Evolutionary conservation across 2,329 filamentous ascomycete species (phyloP).

Genomic region (Aspergillus jensenii): DNA sequence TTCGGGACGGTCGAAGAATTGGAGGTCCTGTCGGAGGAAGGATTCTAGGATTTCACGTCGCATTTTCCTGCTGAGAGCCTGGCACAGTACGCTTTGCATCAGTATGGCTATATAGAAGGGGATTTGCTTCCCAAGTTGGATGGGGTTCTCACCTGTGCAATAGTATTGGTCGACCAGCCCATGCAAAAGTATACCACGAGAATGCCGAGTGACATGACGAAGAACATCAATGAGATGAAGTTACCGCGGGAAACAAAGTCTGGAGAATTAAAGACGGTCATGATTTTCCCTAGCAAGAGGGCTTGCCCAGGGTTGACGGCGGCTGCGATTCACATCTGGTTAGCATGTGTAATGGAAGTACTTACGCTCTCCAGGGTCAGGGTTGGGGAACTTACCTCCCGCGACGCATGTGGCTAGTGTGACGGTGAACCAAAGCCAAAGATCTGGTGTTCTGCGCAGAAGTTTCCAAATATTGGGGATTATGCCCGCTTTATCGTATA

Average conservation of each 20-base stretch:
- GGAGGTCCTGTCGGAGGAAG: conserved; percentile 29
- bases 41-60: conserved; percentile 22
- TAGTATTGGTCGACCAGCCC: conserved; percentile 31
- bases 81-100: not conserved
- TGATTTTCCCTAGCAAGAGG: not conserved
- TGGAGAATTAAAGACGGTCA: not conserved
- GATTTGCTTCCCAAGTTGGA: not conserved
- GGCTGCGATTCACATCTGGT: conserved; percentile 22
- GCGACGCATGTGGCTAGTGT: not conserved
- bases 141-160: conserved; percentile 12
- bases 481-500: not conserved
- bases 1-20: conserved; percentile 32
- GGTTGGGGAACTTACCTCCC: not conserved
- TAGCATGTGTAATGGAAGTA: not conserved
- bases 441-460: not conserved
- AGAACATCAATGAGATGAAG: conserved; percentile 5
- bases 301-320: conserved; percentile 42
- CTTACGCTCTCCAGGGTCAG: not conserved
- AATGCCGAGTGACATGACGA: conserved; percentile 12
- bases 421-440: not conserved
- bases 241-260: not conserved
- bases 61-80: conserved; percentile 21
- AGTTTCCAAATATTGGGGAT: not conserved
- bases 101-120: not conserved
- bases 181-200: conserved; percentile 41